Conservation (phyloP, 176 grass and related monocot genomes). For the Triticum monococcum region DNA sequence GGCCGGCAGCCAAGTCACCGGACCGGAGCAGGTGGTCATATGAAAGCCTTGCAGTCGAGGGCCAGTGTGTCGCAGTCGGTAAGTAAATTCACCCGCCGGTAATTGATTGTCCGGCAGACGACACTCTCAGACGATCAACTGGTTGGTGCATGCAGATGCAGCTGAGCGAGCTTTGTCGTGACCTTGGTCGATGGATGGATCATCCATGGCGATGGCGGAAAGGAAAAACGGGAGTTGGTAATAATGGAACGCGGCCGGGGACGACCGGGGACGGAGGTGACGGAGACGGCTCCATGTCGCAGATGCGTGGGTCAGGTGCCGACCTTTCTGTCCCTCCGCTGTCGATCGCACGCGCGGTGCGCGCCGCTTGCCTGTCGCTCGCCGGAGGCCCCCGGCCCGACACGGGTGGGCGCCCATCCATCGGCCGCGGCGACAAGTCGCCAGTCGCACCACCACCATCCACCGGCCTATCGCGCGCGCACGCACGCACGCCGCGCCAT, state of each 20-base stretch:
- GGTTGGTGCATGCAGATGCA: not conserved
- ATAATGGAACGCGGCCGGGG: not conserved
- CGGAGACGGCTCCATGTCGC: conserved; percentile 9
- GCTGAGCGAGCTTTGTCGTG: not conserved
- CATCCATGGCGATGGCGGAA: not conserved
- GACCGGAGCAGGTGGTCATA: not conserved
- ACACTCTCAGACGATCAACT: not conserved
- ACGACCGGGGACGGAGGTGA: conserved; percentile 1
- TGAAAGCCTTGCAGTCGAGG: not conserved
- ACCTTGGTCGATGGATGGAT: not conserved
- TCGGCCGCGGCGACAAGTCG: not conserved
- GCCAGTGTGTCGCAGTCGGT: not conserved
- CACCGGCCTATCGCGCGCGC: not conserved
- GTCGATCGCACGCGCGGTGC: conserved; percentile 6
- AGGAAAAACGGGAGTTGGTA: not conserved
- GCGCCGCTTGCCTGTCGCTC: conserved; percentile 21
- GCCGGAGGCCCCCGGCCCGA: conserved; percentile 24
- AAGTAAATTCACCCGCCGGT: not conserved
- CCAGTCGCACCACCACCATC: not conserved
- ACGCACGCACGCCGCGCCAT: not conserved
- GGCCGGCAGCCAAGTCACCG: conserved; percentile 8
- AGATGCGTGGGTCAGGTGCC: conserved; percentile 8
- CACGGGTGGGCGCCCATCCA: conserved; percentile 18
- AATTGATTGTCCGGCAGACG: not conserved
- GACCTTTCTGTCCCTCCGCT: conserved; percentile 37